phyloP scores from a whole-genome alignment of 2,329 filamentous ascomycete genomes.

The Nemania sp. region DNA sequence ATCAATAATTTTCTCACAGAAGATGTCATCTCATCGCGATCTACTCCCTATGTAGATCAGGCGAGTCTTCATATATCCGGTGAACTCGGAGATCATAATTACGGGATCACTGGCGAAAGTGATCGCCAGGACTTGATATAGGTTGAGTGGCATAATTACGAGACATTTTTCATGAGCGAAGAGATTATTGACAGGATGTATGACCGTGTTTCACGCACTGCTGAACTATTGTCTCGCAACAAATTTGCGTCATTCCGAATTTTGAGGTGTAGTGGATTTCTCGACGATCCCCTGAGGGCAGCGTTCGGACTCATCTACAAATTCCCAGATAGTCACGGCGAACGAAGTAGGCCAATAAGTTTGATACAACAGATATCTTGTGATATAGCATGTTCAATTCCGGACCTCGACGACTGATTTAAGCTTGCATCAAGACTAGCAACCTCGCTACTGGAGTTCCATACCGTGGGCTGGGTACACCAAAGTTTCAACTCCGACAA shows the following conservation, averaged over 20 bases:
- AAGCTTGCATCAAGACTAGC: slow-evolving; percentile 1
- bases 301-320: slow-evolving; percentile 10
- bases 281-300: slow-evolving; percentile 2
- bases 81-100: slow-evolving; percentile 5
- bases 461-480: slow-evolving; percentile 14
- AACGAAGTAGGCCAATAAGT: neutral
- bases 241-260: slow-evolving; percentile 7
- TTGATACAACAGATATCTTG: slow-evolving; percentile 1
- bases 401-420: slow-evolving; percentile 14
- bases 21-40: neutral
- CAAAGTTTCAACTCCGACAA: slow-evolving; percentile 2
- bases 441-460: slow-evolving; percentile 5
- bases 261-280: slow-evolving; percentile 8
- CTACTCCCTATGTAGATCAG: neutral
- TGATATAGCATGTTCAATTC: neutral
- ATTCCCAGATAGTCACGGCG: neutral
- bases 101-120: neutral
- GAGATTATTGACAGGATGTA: slow-evolving; percentile 2
- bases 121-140: neutral
- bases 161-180: neutral
- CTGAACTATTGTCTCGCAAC: neutral
- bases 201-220: slow-evolving; percentile 3
- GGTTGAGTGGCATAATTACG: slow-evolving; percentile 14
- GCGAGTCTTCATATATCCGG: neutral
- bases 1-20: slow-evolving; percentile 8